Conservation (phyloP, 768 basidiomycete genomes). For the Tulasnella sp. region DNA sequence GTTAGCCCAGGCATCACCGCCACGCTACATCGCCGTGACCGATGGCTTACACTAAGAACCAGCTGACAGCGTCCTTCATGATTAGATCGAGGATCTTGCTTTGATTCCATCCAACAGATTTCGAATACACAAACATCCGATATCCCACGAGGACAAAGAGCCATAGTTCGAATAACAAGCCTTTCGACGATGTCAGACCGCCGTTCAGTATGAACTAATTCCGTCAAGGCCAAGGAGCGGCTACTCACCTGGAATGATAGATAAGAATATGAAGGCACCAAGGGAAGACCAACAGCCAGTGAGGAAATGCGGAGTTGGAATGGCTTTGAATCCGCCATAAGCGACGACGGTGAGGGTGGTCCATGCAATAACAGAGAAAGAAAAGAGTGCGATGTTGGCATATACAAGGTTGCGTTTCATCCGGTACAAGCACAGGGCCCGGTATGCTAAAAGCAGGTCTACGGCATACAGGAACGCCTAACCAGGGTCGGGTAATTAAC, state of each 20-base stretch:
- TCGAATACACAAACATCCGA: not conserved
- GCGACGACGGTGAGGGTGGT: not conserved
- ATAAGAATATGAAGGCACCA: not conserved
- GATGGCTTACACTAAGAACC: slow-evolving; percentile 13
- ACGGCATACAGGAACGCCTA: slow-evolving; percentile 16
- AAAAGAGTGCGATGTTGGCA: not conserved
- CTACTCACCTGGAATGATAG: not conserved
- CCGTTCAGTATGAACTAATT: not conserved
- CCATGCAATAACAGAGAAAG: not conserved
- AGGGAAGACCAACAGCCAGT: slow-evolving; percentile 14
- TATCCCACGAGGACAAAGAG: slow-evolving; percentile 13
- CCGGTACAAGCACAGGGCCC: slow-evolving; percentile 18
- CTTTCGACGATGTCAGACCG: not conserved
- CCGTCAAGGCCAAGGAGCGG: not conserved
- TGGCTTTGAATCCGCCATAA: not conserved
- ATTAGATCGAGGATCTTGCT: not conserved
- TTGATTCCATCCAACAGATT: not conserved
- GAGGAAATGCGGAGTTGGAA: slow-evolving; percentile 9
- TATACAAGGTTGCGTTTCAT: slow-evolving; percentile 14
- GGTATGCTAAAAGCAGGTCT: slow-evolving; percentile 15
- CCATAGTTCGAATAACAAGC: slow-evolving; percentile 15
- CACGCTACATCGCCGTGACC: not conserved
- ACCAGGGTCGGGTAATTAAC: not conserved
- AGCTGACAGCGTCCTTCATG: slow-evolving; percentile 11
- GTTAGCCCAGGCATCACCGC: not conserved